phyloP scores from a whole-genome alignment of 73 alveolate genomes.

The Tetrahymena elliotti region DNA sequence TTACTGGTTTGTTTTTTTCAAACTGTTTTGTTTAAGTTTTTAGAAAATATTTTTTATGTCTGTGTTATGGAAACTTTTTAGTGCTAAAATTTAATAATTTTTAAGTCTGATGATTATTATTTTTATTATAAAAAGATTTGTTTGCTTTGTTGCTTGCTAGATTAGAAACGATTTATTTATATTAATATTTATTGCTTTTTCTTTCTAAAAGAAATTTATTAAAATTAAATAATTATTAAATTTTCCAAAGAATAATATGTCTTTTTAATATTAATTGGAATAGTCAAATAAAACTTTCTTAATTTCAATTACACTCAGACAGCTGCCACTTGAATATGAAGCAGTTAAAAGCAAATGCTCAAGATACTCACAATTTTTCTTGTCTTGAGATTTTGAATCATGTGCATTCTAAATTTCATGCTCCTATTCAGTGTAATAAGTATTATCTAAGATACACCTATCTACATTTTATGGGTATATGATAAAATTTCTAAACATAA shows the following conservation, averaged over 20 bases:
- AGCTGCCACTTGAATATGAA: background rate
- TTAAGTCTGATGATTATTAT: background rate
- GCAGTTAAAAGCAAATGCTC: too few species aligned
- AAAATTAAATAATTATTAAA: background rate
- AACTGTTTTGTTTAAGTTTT: background rate
- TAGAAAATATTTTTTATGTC: background rate
- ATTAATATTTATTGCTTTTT: background rate
- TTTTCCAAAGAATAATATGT: background rate
- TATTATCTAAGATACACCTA: too few species aligned
- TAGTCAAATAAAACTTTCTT: background rate
- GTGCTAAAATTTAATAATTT: background rate
- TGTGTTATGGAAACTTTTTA: background rate
- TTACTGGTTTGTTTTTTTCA: background rate
- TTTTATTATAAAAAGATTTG: background rate
- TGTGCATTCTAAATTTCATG: background rate
- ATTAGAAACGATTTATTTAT: background rate
- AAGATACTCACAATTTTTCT: background rate
- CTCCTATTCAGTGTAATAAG: background rate
- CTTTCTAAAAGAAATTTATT: background rate
- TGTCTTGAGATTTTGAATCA: background rate
- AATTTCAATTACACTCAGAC: background rate
- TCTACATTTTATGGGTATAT: background rate
- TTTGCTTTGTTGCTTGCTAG: background rate
- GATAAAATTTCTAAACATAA: background rate
- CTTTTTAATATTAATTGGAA: background rate